Percentiles rank a stretch among this genome's conserved stretches.
Evolutionary conservation across 1,284 basidiomycete genomes (phyloP).

Genomic region (Ceratobasidium sp.): DNA sequence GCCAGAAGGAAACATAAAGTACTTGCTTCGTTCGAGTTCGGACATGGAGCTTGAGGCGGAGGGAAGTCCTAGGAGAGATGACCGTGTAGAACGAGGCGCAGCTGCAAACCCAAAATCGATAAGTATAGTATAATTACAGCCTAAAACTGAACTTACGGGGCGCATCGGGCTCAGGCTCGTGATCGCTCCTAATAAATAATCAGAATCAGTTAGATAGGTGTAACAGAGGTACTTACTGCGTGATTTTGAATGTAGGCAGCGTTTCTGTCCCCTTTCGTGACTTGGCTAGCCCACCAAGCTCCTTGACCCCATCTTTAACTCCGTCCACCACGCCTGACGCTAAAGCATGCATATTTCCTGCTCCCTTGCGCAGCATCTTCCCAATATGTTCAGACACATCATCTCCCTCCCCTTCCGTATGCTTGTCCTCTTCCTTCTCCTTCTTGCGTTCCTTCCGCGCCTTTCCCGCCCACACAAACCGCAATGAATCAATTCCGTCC

Average conservation of each 20-base stretch:
- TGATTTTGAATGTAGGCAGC: constrained; percentile 37
- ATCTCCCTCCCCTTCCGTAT: constrained; percentile 38
- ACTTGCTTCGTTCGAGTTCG: constrained; percentile 26
- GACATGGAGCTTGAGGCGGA: constrained; percentile 38
- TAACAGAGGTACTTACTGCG: constrained; percentile 20
- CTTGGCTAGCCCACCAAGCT: constrained; percentile 32
- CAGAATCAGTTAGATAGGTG: background rate
- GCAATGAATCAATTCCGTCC: constrained; percentile 41
- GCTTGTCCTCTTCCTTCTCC: constrained; percentile 65
- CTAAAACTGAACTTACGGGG: background rate
- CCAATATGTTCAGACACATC: constrained; percentile 40
- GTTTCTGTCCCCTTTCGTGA: constrained; percentile 34
- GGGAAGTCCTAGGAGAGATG: constrained; percentile 23
- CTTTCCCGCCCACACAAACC: constrained; percentile 44
- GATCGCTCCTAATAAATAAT: constrained; percentile 20
- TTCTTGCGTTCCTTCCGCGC: constrained; percentile 59
- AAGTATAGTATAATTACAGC: background rate
- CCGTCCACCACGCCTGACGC: constrained; percentile 39
- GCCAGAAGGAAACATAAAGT: constrained; percentile 9
- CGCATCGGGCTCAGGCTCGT: constrained; percentile 25
- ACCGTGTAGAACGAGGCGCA: constrained; percentile 16
- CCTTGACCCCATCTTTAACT: constrained; percentile 36
- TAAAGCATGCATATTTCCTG: constrained; percentile 31
- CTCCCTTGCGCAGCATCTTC: constrained; percentile 34
- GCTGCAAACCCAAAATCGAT: constrained; percentile 1